Evolutionary conservation across 106 monocot species (phyloP).

Genomic region (Posidonia australis): DNA sequence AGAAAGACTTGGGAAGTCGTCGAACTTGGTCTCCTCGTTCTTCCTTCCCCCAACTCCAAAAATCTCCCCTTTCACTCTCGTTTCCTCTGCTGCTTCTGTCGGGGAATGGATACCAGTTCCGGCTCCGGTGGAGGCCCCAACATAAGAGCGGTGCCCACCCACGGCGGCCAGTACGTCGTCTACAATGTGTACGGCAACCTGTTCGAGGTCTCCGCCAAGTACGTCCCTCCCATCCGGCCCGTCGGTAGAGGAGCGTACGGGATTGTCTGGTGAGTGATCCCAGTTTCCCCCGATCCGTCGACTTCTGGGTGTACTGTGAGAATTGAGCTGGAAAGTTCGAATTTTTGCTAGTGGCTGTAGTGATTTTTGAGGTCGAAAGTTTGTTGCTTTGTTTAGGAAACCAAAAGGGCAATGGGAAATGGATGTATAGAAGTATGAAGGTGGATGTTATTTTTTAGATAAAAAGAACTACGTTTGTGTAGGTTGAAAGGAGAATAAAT

Average conservation of each 20-base stretch:
- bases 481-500: background rate
- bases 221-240: constrained; percentile 20
- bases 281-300: background rate
- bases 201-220: constrained; percentile 21
- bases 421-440: background rate
- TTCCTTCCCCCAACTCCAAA: too few relatives aligned
- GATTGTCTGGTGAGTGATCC: constrained; percentile 18
- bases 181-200: constrained; percentile 18
- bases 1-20: too few relatives aligned
- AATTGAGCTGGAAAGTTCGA: background rate
- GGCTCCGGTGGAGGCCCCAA: background rate
- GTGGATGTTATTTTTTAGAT: background rate
- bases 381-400: background rate
- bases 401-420: background rate
- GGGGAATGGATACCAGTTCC: background rate
- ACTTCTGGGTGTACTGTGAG: too few relatives aligned
- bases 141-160: background rate
- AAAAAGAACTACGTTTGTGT: background rate
- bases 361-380: background rate
- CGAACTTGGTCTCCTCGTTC: too few relatives aligned
- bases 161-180: constrained; percentile 16
- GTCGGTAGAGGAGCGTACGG: constrained; percentile 24
- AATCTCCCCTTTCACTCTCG: background rate
- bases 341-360: background rate
- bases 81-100: background rate